phyloP scores from a whole-genome alignment of 2,329 filamentous ascomycete genomes.

The Simplicillium aogashimaense region DNA sequence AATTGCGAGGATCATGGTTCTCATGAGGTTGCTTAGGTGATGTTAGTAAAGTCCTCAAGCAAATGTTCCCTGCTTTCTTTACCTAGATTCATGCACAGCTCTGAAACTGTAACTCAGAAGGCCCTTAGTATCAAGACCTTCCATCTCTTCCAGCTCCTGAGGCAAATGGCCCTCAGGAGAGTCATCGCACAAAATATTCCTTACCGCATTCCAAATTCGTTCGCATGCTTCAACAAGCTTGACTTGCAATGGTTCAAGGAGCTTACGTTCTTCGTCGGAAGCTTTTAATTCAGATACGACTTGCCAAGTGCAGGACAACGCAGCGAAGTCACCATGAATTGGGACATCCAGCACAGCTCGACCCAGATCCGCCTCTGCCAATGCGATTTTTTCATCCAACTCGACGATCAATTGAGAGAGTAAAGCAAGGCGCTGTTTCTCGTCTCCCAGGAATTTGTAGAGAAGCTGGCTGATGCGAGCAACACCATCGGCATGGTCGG shows the following conservation, averaged over 20 bases:
- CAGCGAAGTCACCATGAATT: slow-evolving; percentile 60
- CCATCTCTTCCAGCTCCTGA: slow-evolving; percentile 62
- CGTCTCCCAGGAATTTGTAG: slow-evolving; percentile 42
- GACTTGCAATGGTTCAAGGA: slow-evolving; percentile 32
- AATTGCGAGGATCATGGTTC: slow-evolving; percentile 46
- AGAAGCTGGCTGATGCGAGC: slow-evolving; percentile 66
- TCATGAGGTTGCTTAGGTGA: slow-evolving; percentile 56
- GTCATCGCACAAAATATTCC: slow-evolving; percentile 77
- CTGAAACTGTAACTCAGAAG: slow-evolving; percentile 91
- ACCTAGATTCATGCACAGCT: slow-evolving; percentile 90
- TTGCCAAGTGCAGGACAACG: slow-evolving; percentile 49
- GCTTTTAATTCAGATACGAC: slow-evolving; percentile 33
- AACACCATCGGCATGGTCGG: slow-evolving; percentile 86
- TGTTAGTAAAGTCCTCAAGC: slow-evolving; percentile 11
- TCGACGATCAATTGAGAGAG: slow-evolving; percentile 47
- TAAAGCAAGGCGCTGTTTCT: slow-evolving; percentile 35
- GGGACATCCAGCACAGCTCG: slow-evolving; percentile 56
- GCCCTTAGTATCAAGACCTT: slow-evolving; percentile 74
- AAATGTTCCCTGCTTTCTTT: slow-evolving; percentile 11
- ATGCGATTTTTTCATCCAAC: slow-evolving; percentile 53
- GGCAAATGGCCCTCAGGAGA: slow-evolving; percentile 84
- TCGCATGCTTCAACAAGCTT: slow-evolving; percentile 52
- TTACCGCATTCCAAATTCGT: slow-evolving; percentile 69
- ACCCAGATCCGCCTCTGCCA: slow-evolving; percentile 56
- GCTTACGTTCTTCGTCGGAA: slow-evolving; percentile 21